Evolutionary conservation across 2,329 filamentous ascomycete species (phyloP).

Genomic region (Hymenoscyphus repandus): DNA sequence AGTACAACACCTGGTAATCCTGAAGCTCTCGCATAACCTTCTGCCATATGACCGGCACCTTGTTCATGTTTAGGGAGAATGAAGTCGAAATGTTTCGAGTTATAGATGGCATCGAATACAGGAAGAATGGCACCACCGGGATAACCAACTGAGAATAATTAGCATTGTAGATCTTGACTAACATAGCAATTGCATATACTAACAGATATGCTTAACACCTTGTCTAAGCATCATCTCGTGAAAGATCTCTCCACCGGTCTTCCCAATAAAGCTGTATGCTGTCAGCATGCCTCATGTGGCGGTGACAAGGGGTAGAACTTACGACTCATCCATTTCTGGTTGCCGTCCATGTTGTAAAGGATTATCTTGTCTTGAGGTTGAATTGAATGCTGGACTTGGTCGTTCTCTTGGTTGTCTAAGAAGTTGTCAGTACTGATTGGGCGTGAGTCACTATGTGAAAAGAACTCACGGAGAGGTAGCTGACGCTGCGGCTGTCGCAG

Average conservation of each 20-base stretch:
- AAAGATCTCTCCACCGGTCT: conserved; percentile 94
- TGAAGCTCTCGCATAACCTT: conserved; percentile 90
- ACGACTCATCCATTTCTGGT: conserved; percentile 75
- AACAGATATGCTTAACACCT: conserved; percentile 89
- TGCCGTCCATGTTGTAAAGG: conserved; percentile 54
- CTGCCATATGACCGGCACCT: conserved; percentile 96
- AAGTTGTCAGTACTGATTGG: conserved; percentile 22
- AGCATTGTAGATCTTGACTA: conserved; percentile 9
- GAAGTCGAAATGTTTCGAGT: conserved; percentile 95
- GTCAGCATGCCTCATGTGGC: conserved; percentile 14
- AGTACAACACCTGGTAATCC: conserved; percentile 94
- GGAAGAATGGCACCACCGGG: conserved; percentile 94
- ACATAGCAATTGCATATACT: conserved; percentile 36
- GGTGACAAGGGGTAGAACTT: conserved; percentile 36
- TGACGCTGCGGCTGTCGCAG: conserved; percentile 39
- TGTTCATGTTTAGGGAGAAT: conserved; percentile 95
- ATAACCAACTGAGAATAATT: conserved; percentile 61
- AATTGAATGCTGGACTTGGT: conserved; percentile 59
- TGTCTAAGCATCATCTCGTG: conserved; percentile 98
- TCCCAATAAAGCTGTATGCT: conserved; percentile 71
- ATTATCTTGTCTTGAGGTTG: conserved; percentile 44
- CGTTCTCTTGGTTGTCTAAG: conserved; percentile 50
- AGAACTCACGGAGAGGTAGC: conserved; percentile 19
- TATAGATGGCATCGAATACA: conserved; percentile 98
- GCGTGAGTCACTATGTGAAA: conserved; percentile 19